Base-by-base conservation (phyloP, 805 yeast species). In the Saccharomycopsis babjevae region DNA sequence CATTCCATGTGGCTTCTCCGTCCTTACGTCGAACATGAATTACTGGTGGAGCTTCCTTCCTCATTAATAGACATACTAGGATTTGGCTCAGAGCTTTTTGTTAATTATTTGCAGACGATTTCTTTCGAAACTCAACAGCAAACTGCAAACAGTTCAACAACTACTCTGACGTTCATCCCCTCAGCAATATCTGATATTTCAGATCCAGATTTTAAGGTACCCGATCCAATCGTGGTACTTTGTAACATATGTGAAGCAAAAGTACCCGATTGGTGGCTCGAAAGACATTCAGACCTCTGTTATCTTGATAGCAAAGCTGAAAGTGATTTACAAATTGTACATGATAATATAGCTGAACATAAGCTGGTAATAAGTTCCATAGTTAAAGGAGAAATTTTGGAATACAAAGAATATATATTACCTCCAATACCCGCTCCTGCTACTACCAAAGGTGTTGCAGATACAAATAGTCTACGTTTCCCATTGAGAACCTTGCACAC, bases 201-300 rank as follows among this genome's bases (percentile, higher is more conserved):
- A 8, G 76, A 85, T 16, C 77, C 83, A 1, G 87, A 86, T 66
- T 87, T 84, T 67, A 76, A 78, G 62, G 78, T 89, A 0, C 96
- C 97, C 0, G 79, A 83, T n/a, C 97, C 97, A 1, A 85, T 85
- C 28, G 79, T 84, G 61, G 90, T 88, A 42, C 74, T 94, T 38
- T 94, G 99, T 71, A 80, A 97, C 56, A 91, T 94, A 32, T 94
- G 99, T 73, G 99, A 94, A 69, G 83, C 84, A 36, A 81, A 81
- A 56, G 84, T 91, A n/a, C 97, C 96, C 3, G 88, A 91, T 3
- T 94, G 99, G 99, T 94, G 96, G 87, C 77, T 94, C 46, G 99
- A 93, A 67, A 80, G 85, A 57, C 99, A 94, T 72, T 86, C 93
- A 0, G 94, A 91, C 68, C 74, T 88, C 56, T 94, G 99, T 68